Evolutionary conservation across 352 stramenopile genomes (phyloP).

Genomic region (Thraustochytrium sp.): DNA sequence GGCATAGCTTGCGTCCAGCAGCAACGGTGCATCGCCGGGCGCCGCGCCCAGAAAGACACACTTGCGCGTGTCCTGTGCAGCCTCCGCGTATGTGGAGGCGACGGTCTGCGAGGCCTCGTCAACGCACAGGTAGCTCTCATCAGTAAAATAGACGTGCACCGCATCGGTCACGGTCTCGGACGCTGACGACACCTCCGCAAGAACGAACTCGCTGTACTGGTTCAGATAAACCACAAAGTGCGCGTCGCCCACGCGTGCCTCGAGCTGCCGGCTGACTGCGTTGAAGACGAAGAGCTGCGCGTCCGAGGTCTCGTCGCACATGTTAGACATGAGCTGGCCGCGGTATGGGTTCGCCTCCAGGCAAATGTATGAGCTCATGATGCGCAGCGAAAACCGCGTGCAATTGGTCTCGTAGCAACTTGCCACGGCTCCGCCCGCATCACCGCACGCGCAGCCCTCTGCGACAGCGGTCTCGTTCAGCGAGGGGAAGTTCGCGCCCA

Average conservation of each 20-base stretch:
- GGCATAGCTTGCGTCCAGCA: not conserved
- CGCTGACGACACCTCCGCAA: not conserved
- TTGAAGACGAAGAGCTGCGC: constrained; percentile 25
- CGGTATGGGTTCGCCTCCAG: constrained; percentile 28
- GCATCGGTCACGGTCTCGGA: not conserved
- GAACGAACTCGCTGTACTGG: not conserved
- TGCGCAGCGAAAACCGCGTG: not conserved
- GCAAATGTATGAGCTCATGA: constrained; percentile 15
- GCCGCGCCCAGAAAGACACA: constrained; percentile 20
- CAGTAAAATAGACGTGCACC: not conserved
- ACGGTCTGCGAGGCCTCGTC: not conserved
- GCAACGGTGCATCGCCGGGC: not conserved
- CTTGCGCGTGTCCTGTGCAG: not conserved
- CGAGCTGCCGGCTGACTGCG: not conserved
- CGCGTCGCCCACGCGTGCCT: not conserved
- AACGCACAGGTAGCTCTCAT: not conserved
- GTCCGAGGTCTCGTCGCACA: not conserved
- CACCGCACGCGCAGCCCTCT: not conserved
- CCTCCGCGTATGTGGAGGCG: not conserved
- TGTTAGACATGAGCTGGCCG: not conserved
- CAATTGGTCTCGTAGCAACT: not conserved
- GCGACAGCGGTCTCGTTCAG: not conserved
- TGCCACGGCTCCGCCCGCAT: not conserved
- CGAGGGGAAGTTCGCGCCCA: not conserved
- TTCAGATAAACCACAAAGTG: not conserved